Conservation (phyloP, 2,329 filamentous ascomycete genomes). For the Pseudogymnoascus sp. region DNA sequence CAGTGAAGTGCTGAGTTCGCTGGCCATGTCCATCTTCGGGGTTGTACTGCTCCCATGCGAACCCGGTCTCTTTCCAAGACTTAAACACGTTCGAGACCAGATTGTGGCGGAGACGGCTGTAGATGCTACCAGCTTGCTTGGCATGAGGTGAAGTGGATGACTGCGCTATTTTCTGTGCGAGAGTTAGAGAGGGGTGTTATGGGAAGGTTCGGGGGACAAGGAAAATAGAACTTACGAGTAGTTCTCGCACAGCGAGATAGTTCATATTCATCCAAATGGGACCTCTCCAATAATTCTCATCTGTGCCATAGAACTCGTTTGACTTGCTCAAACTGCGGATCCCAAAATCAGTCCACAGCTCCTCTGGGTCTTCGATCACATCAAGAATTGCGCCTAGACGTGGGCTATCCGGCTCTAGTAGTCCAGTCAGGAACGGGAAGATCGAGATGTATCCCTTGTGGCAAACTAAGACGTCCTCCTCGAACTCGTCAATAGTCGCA, state of each 20-base stretch:
- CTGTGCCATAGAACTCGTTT: slow-evolving; percentile 76
- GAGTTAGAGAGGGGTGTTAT: slow-evolving; percentile 11
- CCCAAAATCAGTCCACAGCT: slow-evolving; percentile 87
- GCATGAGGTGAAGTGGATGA: slow-evolving; percentile 49
- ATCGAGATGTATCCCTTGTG: slow-evolving; percentile 95
- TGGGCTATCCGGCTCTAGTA: slow-evolving; percentile 64
- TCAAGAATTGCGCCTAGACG: slow-evolving; percentile 68
- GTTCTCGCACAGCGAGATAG: slow-evolving; percentile 72
- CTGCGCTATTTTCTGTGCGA: slow-evolving; percentile 50
- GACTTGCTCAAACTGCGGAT: slow-evolving; percentile 80
- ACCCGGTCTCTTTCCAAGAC: slow-evolving; percentile 83
- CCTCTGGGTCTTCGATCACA: slow-evolving; percentile 68
- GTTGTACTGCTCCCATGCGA: slow-evolving; percentile 98
- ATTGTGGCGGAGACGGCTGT: slow-evolving; percentile 69
- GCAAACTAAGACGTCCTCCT: slow-evolving; percentile 82
- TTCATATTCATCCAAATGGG: slow-evolving; percentile 97
- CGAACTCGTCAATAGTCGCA: slow-evolving; percentile 88
- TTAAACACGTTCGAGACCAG: slow-evolving; percentile 82
- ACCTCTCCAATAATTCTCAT: slow-evolving; percentile 94
- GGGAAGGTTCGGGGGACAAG: slow-evolving; percentile 10
- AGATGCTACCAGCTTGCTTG: slow-evolving; percentile 62
- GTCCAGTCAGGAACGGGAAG: slow-evolving; percentile 82
- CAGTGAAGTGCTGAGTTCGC: slow-evolving; percentile 93
- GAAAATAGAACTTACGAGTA: slow-evolving; percentile 53
- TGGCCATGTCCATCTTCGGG: slow-evolving; percentile 89